Evolutionary conservation across 2,329 filamentous ascomycete genomes (phyloP).

Genomic region (Neopestalotiopsis sp.): DNA sequence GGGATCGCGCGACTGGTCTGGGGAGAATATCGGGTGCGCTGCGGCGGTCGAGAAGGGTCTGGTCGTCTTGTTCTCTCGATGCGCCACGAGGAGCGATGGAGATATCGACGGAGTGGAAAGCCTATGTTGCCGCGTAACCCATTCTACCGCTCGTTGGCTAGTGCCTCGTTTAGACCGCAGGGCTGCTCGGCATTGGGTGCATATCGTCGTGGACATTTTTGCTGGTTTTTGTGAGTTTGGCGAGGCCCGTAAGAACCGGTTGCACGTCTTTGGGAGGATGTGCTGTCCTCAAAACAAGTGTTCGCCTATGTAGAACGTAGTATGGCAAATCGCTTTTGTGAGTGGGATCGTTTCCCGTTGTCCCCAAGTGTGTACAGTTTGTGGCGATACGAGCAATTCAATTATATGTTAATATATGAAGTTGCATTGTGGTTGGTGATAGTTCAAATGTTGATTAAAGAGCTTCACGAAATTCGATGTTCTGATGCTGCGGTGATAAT

Average conservation of each 20-base stretch:
- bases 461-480: neutral
- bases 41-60: conserved; percentile 4
- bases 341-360: no score
- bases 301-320: no score
- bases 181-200: conserved; percentile 30
- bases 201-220: conserved; percentile 32
- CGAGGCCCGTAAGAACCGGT: neutral
- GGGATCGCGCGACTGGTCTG: neutral
- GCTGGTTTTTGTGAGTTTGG: neutral
- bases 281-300: no score
- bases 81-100: neutral
- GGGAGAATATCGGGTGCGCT: neutral
- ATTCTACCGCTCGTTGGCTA: neutral
- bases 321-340: no score
- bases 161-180: conserved; percentile 21
- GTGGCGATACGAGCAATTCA: neutral
- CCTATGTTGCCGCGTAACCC: neutral
- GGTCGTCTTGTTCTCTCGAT: neutral
- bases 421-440: neutral
- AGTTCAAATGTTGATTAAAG: neutral
- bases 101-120: neutral
- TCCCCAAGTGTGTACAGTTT: no score
- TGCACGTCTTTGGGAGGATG: no score
- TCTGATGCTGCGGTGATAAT: no score
- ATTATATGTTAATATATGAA: neutral